Base-by-base conservation (phyloP, 805 yeast species). In the Clavispora asparagi region DNA sequence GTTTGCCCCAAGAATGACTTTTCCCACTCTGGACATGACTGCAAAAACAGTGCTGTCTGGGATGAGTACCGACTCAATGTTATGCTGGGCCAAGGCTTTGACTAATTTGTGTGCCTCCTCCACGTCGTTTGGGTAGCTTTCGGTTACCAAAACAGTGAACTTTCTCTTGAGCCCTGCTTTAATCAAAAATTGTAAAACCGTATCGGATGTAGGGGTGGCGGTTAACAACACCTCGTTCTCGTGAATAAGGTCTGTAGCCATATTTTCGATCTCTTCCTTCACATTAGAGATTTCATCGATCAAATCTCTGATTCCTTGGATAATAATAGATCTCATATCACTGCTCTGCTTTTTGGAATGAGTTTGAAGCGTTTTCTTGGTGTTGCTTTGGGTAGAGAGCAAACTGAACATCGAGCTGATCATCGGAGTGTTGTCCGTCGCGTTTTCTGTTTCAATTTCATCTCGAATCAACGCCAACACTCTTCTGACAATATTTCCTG, bases 1-100 rank as follows among this genome's bases (percentile, higher is more conserved):
- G 50, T 87, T 79, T 6, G 98, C 85, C 33, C 98, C 97, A 44
- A 95, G 79, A 48, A 94, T 81, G 28, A 94, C 99, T 64, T 95
- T 95, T 39, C 97, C 97, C 6, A 94, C 98, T 53, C 97, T 76
- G 33, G 97, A 87, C 98, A 94, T 94, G 40, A 94, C 89, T 0
- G 99, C 97, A 65, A 85, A 89, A 0, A 85, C 90, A 25, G 95
- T 85, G 6, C 95, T 78, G 62, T 94, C 99, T 1, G 99, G 97
- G 31, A 94, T 86, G 45, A 94, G 78, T 2, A 91, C 86, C 1
- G 97, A 84, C 52, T 90, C 95, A 40, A 94, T 88, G 44, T 91
- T 87, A 46, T 92, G 89, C 46, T 82, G 85, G 1, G 95, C 85
- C 52, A 94, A 76, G 46, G 78, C 79, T 57, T 81, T 80, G 19